Base-by-base conservation (phyloP, 805 yeast species). In the Candida railenensis region DNA sequence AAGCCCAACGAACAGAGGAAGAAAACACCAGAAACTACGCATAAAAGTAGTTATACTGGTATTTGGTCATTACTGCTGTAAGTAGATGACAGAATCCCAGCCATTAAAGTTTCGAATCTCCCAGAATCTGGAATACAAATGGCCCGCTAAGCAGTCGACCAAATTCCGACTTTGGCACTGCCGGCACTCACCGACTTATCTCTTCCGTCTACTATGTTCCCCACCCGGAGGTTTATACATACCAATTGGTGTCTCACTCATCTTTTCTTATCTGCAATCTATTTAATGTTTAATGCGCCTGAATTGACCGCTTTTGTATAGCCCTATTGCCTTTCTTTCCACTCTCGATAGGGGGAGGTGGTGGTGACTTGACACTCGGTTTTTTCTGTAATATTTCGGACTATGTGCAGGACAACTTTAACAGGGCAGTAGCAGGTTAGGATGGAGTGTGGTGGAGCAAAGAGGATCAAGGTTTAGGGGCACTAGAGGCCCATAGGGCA, bases 241-340 rank as follows among this genome's bases (percentile, higher is more conserved):
- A 63, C 67, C 67, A 55, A 63, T 63, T 55, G 67, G 67, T 40
- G 50, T 48, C 43, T 56, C 63, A 49, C 54, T 59, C 65, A 62
- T 59, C 42, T 34, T 51, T 22, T 33, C 21, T 43, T 39, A n/a
- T n/a, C 30, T 25, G 30, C 30, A 7, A 7, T 25, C 9, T 25
- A 25, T 25, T 11, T 25, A 25, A n/a, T n/a, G n/a, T n/a, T n/a
- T 25, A 25, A 7, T 25, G 30, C 30, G 11, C 30, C n/a, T n/a
- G n/a, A n/a, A n/a, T n/a, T n/a, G 37, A 15, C n/a, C 15, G 14
- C 33, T 28, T 11, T 9, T 28, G 14, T 14, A 11, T 14, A 14
- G 14, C 12, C 33, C 14, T 9, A 14, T 28, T 28, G 9, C 37
- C 8, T 15, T 14, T 15, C 12, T 34, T 15, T 34, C 18, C 12